Evolutionary conservation across 2,329 filamentous ascomycete genomes (phyloP), one percentile per base, ranked within the genome.

Genomic region (Teratosphaeria nubilosa): DNA sequence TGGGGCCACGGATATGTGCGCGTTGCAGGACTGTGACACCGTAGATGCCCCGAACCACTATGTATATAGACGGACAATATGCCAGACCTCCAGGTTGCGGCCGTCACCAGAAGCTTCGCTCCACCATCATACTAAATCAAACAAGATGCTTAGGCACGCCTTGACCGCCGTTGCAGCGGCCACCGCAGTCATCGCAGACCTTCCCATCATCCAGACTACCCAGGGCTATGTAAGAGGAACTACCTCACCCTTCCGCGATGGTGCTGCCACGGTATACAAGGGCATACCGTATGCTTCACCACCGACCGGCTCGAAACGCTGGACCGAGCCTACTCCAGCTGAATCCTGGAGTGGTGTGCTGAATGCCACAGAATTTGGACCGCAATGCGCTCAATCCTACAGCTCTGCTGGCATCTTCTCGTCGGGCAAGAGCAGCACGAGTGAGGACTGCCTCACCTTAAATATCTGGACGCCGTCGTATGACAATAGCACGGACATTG

Each of bases 381-480:
- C 41, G 6, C 16, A 48, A n/a, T 48, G 41, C 20, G 41, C 16
- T 48, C 41, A 48, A 22, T 48, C 41, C 16, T 22, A 22, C n/a
- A 48, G 41, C 34, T 41, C 34, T 41, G 34, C 34, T n/a, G 34
- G 34, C 16, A 48, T 48, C 41, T 48, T 48, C 41, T 48, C 41
- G 20, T 48, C 41, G 2, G 41, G 41, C n/a, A 48, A 48, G 16
- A 48, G 16, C 41, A 48, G 41, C 41, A 22, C 9, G 16, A 48
- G 20, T 5, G 68, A 71, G 53, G 71, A 73, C 57, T 73, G 72
- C 56, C 65, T 75, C 11, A 73, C 73, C 55, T 63, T 73, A 30
- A 76, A 77, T 57, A 68, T 76, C 24, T 76, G 72, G 70, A 73
- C 66, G 22, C 73, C 66, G 22, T 68, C 66, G 75, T 9, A 72